Evolutionary conservation across 352 stramenopile genomes (phyloP).

Genomic region (Globisporangium nodosum): DNA sequence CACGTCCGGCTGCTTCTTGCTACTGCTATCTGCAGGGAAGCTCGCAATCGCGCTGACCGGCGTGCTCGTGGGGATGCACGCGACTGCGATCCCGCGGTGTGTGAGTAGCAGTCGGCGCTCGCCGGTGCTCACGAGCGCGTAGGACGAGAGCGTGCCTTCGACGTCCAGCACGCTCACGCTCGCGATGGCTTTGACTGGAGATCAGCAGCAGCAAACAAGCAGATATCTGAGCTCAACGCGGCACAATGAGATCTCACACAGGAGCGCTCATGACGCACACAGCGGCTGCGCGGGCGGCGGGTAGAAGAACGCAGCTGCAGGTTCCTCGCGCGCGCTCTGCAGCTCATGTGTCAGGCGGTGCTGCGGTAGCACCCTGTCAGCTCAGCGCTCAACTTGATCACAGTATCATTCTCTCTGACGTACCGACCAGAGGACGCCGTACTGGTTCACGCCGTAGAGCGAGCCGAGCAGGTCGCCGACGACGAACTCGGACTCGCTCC

Average conservation of each 20-base stretch:
- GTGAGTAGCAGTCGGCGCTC: constrained; percentile 45
- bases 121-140: constrained; percentile 35
- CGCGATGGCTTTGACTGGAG: constrained; percentile 23
- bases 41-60: constrained; percentile 28
- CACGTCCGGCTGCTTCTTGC: constrained; percentile 16
- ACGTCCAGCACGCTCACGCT: constrained; percentile 33
- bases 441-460: constrained; percentile 46
- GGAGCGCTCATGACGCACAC: constrained; percentile 1
- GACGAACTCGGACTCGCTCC: constrained; percentile 30
- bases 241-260: neutral
- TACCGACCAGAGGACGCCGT: constrained; percentile 55
- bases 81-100: constrained; percentile 28
- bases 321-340: neutral
- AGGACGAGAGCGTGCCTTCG: constrained; percentile 47
- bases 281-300: constrained; percentile 15
- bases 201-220: neutral
- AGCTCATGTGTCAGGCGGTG: neutral
- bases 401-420: neutral
- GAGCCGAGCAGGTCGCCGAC: constrained; percentile 34
- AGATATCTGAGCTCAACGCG: neutral
- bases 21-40: constrained; percentile 1
- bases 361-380: constrained; percentile 6
- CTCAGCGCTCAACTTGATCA: neutral
- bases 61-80: constrained; percentile 19
- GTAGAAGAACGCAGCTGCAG: constrained; percentile 25